Evolutionary conservation across 108 stramenopile genomes (phyloP), one percentile per base, ranked within the genome.

Genomic region (Craspedostauros australis): DNA sequence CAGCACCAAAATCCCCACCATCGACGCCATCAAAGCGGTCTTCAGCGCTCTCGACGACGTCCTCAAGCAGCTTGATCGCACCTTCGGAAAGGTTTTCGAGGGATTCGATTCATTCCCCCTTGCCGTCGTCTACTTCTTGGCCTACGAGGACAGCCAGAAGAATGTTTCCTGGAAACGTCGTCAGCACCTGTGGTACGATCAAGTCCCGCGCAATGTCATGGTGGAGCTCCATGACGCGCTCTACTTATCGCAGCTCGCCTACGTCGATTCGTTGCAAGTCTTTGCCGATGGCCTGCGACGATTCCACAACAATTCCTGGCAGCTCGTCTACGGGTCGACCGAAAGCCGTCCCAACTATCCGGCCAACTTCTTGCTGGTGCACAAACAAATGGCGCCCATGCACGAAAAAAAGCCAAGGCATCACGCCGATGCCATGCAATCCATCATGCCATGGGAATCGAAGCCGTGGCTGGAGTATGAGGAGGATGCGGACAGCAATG

Each of bases 121-220:
- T 4, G 39, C 60, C 12, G 27, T 77, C 12, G 28, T 66, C 3
- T 92, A 92, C 60, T 93, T 75, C 50, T 34, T 88, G 20, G 80
- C 78, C 34, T 23, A 66, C 7, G 51, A 84, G 50, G 91, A 88
- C 46, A 66, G 68, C 0, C 48, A 47, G 14, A 74, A 75, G 29
- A 93, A 75, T 42, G 86, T 86, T 1, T 75, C 76, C 25, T 88
- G 82, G 82, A 93, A 93, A 52, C 71, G 86, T 11, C 55, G 78
- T 18, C 39, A 56, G 25, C 91, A 93, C 52, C 70, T 84, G 44
- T 93, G 76, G 55, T 66, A 66, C 28, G 26, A 40, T 14, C 38
- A 46, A 21, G 77, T 86, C 14, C 60, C 66, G 19, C 49, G 71
- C 14, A 44, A 59, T 19, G 62, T 58, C 44, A 61, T 84, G 21